Evolutionary conservation across 2,329 filamentous ascomycete genomes (phyloP), one percentile per base, ranked within the genome.

Genomic region (Alternaria rosae): DNA sequence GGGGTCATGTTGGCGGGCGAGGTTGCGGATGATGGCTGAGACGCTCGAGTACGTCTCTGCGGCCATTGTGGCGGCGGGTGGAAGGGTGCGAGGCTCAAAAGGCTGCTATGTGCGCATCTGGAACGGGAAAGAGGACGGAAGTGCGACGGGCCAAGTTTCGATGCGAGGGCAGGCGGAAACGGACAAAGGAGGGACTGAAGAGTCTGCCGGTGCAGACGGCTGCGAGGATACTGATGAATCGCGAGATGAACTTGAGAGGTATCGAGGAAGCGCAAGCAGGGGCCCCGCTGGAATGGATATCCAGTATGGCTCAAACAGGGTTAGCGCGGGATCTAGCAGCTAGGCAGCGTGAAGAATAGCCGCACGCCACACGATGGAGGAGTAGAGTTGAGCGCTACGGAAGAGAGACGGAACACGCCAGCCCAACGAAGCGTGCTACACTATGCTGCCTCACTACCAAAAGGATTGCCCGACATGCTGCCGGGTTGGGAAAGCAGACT

Each of bases 1-100:
- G 5, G 82, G 80, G 55, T 81, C 78, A 69, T 83, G 79, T 58
- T 82, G 79, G 68, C 83, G 82, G 47, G 82, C 83, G 68, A 85
- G 81, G 71, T 82, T 84, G 67, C 81, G 80, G 61, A 85, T 75
- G 70, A 84, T 80, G 66, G 73, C 73, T 52, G 78, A 73, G 61
- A 82, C 71, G 48, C 78, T 78, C 44, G 69, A 54, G 50, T 78
- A 76, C 25, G 78, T 79, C 65, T 80, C 75, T 68, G 70, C 70
- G 67, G 78, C 69, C 76, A 77, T 75, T 62, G 59, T 62, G 60
- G 66, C 66, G 60, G 65, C 68, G 69, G 65, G 61, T 64, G 60
- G 53, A 58, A 52, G 44, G 66, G 57, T 65, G 66, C 61, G 67
- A 66, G 64, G 59, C 68, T 70, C 55, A 64, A 65, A 62, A 68